phyloP scores from a whole-genome alignment of 2,329 filamentous ascomycete species.

The Cordyceps cicadae region DNA sequence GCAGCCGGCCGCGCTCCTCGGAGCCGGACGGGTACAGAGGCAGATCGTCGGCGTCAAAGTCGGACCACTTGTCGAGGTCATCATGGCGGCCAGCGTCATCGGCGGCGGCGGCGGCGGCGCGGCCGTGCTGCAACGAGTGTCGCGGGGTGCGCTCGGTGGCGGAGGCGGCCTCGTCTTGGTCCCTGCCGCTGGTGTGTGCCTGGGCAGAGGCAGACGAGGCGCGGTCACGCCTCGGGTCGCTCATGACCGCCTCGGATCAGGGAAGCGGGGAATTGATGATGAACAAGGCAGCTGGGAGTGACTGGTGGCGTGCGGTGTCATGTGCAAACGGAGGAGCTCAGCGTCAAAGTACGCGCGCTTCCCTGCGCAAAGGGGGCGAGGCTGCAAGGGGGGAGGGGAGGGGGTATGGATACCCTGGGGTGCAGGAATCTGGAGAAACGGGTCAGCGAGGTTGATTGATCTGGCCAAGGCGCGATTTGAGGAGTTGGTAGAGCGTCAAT shows the following conservation, averaged over 20 bases:
- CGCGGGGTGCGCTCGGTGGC: background rate
- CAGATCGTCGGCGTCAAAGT: background rate
- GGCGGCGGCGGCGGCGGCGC: too few species aligned
- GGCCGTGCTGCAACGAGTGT: slow-evolving; percentile 8
- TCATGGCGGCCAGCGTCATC: background rate
- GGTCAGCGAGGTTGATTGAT: background rate
- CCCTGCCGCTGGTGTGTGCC: slow-evolving; percentile 3
- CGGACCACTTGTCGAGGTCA: slow-evolving; percentile 3
- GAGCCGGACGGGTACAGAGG: background rate
- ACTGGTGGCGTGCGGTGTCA: too few species aligned
- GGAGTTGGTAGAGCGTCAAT: background rate
- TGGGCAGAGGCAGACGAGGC: background rate
- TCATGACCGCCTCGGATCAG: background rate
- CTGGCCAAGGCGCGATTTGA: background rate
- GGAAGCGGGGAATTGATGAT: too few species aligned
- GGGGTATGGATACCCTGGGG: background rate
- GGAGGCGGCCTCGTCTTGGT: background rate
- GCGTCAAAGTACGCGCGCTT: too few species aligned
- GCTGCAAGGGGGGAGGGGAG: background rate
- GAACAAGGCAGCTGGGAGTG: too few species aligned
- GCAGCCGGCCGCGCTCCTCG: slow-evolving; percentile 47
- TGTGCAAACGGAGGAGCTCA: too few species aligned
- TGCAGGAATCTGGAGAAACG: background rate
- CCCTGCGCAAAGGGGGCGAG: too few species aligned
- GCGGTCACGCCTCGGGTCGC: background rate